Conservation (phyloP, 1,139 yeast genomes). For the Lodderomyces elongisporus region DNA sequence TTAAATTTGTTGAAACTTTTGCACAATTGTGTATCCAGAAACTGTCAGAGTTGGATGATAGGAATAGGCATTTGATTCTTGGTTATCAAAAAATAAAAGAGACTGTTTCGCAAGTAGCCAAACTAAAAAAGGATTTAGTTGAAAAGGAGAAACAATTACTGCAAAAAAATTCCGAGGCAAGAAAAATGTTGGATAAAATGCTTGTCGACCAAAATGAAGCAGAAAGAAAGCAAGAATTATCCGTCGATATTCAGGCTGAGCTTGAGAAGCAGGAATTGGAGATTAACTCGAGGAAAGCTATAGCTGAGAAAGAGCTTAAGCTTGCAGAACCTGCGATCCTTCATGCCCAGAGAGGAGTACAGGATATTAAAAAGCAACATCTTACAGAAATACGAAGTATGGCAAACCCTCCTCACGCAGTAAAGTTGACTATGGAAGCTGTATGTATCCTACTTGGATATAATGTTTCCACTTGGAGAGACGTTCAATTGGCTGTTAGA, state of each 20-base stretch:
- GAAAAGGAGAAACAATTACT: slow-evolving; percentile 47
- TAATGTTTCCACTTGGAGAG: slow-evolving; percentile 68
- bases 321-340: slow-evolving; percentile 79
- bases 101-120: slow-evolving; percentile 69
- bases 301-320: slow-evolving; percentile 61
- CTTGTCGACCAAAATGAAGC: slow-evolving; percentile 89
- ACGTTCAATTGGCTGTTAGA: slow-evolving; percentile 75
- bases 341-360: slow-evolving; percentile 84
- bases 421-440: slow-evolving; percentile 80
- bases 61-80: slow-evolving; percentile 64
- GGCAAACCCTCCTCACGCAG: slow-evolving; percentile 88
- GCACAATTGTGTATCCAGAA: slow-evolving; percentile 36
- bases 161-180: slow-evolving; percentile 64
- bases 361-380: slow-evolving; percentile 88
- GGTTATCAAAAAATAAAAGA: slow-evolving; percentile 78
- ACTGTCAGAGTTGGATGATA: slow-evolving; percentile 51
- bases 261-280: slow-evolving; percentile 63
- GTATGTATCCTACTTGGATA: slow-evolving; percentile 80
- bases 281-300: slow-evolving; percentile 49
- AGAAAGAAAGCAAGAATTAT: slow-evolving; percentile 83
- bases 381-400: slow-evolving; percentile 84
- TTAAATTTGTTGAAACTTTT: slow-evolving; percentile 51
- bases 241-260: slow-evolving; percentile 69
- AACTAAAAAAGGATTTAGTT: slow-evolving; percentile 51
- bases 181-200: slow-evolving; percentile 67